Evolutionary conservation across 352 stramenopile genomes (phyloP).

Genomic region (Peronospora belbahrii): DNA sequence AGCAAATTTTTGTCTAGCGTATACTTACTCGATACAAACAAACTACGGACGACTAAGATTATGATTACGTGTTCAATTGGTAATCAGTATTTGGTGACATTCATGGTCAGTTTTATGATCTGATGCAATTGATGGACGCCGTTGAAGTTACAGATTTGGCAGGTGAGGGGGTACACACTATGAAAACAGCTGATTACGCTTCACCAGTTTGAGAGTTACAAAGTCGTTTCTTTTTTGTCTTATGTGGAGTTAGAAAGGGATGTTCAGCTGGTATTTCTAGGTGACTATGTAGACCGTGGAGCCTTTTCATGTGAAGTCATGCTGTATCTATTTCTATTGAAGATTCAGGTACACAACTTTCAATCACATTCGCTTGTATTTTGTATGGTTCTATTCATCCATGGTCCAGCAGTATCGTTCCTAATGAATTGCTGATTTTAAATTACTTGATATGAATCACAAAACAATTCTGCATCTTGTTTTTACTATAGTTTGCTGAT

Average conservation of each 20-base stretch:
- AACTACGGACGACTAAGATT: background rate
- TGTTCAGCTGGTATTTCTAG: conserved; percentile 59
- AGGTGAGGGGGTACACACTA: conserved; percentile 12
- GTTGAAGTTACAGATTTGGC: conserved; percentile 29
- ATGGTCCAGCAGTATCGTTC: too few species aligned
- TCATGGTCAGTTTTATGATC: conserved; percentile 76
- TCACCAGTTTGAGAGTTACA: background rate
- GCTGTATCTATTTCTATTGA: conserved; percentile 67
- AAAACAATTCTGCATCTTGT: background rate
- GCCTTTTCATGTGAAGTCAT: conserved; percentile 81
- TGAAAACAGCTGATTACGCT: background rate
- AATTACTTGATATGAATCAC: background rate
- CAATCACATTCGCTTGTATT: too few species aligned
- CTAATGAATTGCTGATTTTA: too few species aligned
- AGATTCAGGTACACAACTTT: conserved; percentile 29
- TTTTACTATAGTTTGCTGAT: conserved; percentile 28
- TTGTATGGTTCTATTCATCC: too few species aligned
- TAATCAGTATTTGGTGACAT: conserved; percentile 68
- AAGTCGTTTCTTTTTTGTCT: background rate
- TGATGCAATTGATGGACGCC: conserved; percentile 54
- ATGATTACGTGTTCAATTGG: conserved; percentile 8
- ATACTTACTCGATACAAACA: too few species aligned
- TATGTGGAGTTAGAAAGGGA: conserved; percentile 24
- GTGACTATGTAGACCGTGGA: conserved; percentile 75
- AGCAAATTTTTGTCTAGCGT: background rate